Base-by-base conservation (phyloP, 2,329 filamentous ascomycete species). In the Ceratocystis alfenasii region DNA sequence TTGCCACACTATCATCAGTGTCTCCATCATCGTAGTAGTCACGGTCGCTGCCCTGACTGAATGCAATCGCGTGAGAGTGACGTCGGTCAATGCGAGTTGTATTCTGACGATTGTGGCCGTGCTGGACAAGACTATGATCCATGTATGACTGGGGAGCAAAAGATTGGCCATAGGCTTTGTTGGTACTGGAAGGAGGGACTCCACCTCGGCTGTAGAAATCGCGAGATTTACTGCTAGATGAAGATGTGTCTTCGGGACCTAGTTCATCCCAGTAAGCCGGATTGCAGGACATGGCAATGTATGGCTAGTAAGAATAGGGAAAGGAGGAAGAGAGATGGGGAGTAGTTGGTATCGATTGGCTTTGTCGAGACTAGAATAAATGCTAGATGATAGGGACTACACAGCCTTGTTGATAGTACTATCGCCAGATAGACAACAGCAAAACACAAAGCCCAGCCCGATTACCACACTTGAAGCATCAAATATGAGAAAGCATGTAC, bases 81-180 rank as follows among this genome's bases (percentile, higher is more conserved):
- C 66, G 36, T 62, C 68, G 46, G 60, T 59, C 55, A 25, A 59
- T 59, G 33, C 28, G 55, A 22, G 55, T 30, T 33, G 60, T 8
- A 64, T 59, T 61, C 63, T 68, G 62, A 55, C 45, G 53, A 8
- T 30, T 20, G 10, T 33, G 46, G 46, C 20, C 44, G 57, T 65
- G 33, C 65, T 63, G 57, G 46, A 2, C 10, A 12, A 53, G 48
- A 12, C 64, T 28, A 63, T 63, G 57, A 60, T 53, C 65, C 25
- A 65, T 25, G 33, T 66, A 69, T 33, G 65, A 67, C 5, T 63
- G 61, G 33, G 61, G 7, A 22, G 57, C 61, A 28, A 67, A 66
- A 20, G 63, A 65, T 48, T 65, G 63, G 62, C 69, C 70, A 65
- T 69, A 70, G n/a, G 69, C 68, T 53, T 25, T 50, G 69, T 65